Conservation (phyloP, 768 basidiomycete genomes). For the Pulveroboletus sp. region DNA sequence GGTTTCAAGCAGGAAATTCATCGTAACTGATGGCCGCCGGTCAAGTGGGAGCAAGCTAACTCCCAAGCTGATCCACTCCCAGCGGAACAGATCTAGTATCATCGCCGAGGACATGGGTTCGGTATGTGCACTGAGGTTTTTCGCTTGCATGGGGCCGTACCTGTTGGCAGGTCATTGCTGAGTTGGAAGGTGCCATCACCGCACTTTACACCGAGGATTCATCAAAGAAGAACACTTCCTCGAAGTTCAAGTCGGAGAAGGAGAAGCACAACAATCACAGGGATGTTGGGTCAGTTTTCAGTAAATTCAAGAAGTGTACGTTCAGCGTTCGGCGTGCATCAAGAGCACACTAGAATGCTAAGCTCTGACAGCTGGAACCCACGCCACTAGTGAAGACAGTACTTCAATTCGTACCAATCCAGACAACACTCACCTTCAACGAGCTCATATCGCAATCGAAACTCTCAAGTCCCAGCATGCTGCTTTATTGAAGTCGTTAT, state of each 20-base stretch:
- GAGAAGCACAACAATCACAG: slow-evolving; percentile 37
- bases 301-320: slow-evolving; percentile 60
- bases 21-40: slow-evolving; percentile 38
- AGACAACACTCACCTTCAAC: slow-evolving; percentile 35
- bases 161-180: slow-evolving; percentile 46
- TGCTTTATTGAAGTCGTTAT: slow-evolving; percentile 43
- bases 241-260: slow-evolving; percentile 42
- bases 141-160: slow-evolving; percentile 4
- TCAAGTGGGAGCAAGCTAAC: slow-evolving; percentile 34
- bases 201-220: slow-evolving; percentile 39
- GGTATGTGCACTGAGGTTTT: slow-evolving; percentile 38
- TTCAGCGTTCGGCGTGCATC: slow-evolving; percentile 6
- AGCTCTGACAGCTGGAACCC: slow-evolving; percentile 17
- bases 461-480: slow-evolving; percentile 59
- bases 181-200: slow-evolving; percentile 53
- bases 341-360: neutral
- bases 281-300: slow-evolving; percentile 41
- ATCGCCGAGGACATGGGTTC: slow-evolving; percentile 64
- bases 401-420: slow-evolving; percentile 12
- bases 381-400: slow-evolving; percentile 28
- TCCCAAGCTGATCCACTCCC: slow-evolving; percentile 41
- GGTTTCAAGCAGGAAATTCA: slow-evolving; percentile 50
- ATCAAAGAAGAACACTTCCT: slow-evolving; percentile 34
- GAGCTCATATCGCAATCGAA: slow-evolving; percentile 45
- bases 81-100: slow-evolving; percentile 45